phyloP scores from a whole-genome alignment of 2,329 filamentous ascomycete species.

The Fusarium ambrosium region DNA sequence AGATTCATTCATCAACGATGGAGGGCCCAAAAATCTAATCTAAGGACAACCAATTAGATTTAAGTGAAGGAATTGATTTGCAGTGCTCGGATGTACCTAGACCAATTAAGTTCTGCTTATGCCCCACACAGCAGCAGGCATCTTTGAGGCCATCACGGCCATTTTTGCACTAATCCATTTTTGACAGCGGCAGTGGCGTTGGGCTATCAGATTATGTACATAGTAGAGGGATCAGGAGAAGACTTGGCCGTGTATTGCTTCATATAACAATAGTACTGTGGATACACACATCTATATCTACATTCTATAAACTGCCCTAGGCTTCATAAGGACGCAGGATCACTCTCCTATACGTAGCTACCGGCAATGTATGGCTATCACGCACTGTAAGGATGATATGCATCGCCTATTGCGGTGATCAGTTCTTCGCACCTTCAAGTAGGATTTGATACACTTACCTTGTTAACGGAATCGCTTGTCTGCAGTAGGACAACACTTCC shows the following conservation, averaged over 20 bases:
- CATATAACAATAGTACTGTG: neutral
- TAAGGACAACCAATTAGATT: no score
- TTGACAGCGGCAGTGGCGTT: no score
- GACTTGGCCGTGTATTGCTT: neutral
- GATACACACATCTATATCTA: neutral
- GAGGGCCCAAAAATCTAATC: no score
- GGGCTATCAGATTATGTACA: no score
- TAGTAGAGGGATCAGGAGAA: neutral
- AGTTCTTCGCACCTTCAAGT: neutral
- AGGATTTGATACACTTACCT: neutral
- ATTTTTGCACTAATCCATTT: neutral
- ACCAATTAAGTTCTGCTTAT: no score
- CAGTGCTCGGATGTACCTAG: no score
- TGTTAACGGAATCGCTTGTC: neutral
- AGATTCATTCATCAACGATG: no score
- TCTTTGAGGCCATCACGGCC: neutral
- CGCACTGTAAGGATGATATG: neutral
- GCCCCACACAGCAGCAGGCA: neutral
- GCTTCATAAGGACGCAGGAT: neutral
- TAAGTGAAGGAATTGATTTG: no score
- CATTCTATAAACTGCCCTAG: neutral
- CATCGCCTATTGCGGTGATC: neutral
- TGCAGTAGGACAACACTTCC: neutral
- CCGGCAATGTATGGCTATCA: neutral
- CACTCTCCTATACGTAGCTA: neutral